These are phyloP conservation scores for Sporisorium sorghi DNA, from an alignment of 1,284 basidiomycete genomes.

Conservation along the genomic window DNA sequence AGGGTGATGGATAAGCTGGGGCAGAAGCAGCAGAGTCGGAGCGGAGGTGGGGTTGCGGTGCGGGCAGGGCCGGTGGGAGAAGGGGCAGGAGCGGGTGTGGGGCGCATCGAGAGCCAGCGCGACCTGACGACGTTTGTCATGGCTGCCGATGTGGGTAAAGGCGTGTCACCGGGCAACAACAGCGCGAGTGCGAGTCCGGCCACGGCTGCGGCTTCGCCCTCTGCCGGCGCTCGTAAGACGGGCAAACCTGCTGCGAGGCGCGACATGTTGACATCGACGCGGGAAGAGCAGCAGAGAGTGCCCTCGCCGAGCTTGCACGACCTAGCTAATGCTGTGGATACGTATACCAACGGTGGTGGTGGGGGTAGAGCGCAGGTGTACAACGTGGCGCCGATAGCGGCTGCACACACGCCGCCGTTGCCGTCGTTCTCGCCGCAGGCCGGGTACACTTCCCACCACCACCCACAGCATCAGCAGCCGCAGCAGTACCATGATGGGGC, in stretches of 20 bases:
- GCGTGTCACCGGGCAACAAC: conserved; percentile 9
- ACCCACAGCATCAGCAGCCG: background rate
- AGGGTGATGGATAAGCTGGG: conserved; percentile 25
- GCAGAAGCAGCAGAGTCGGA: conserved; percentile 11
- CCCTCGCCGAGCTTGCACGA: conserved; percentile 28
- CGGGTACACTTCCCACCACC: background rate
- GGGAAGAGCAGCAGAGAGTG: conserved; percentile 8
- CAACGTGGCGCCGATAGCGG: background rate
- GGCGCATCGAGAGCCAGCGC: conserved; percentile 21
- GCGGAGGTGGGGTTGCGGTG: background rate
- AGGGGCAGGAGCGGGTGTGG: background rate
- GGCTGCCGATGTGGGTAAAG: conserved; percentile 11
- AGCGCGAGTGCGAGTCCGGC: conserved; percentile 6
- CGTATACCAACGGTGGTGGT: conserved; percentile 10
- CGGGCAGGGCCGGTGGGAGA: background rate
- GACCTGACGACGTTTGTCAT: conserved; percentile 33
- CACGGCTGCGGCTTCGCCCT: too few species aligned
- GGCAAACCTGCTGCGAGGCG: background rate
- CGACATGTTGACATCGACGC: background rate
- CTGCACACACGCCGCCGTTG: background rate
- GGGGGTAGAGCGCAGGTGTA: background rate
- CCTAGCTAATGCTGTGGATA: conserved; percentile 32
- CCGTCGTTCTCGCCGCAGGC: conserved; percentile 3
- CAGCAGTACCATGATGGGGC: background rate
- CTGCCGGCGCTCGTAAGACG: background rate